Percentiles rank a stretch among this genome's conserved stretches.
Conservation (phyloP, 2,329 filamentous ascomycete species). For the Neofusicoccum ribis region DNA sequence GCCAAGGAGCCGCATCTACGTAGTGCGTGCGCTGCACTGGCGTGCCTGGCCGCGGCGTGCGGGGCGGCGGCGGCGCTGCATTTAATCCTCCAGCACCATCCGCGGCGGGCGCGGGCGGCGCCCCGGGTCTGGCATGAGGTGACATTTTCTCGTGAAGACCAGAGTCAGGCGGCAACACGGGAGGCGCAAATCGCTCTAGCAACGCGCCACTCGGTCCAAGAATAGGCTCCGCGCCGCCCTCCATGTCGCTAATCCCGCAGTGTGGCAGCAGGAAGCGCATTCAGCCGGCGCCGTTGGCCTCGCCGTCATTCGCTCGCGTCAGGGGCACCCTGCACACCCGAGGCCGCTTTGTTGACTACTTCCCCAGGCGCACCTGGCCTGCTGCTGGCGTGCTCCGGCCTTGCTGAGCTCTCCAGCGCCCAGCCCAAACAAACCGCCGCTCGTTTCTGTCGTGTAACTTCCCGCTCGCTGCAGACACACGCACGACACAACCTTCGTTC, state of each 20-base stretch:
- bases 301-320: slow-evolving; percentile 10
- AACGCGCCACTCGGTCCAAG: slow-evolving; percentile 15
- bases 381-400: neutral
- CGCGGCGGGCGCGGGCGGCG: neutral
- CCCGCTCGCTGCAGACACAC: slow-evolving; percentile 7
- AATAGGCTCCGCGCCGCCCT: slow-evolving; percentile 9
- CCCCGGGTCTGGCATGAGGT: slow-evolving; percentile 1
- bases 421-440: slow-evolving; percentile 6
- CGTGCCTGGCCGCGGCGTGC: neutral
- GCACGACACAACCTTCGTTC: slow-evolving; percentile 14
- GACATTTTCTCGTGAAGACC: slow-evolving; percentile 11
- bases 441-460: slow-evolving; percentile 17
- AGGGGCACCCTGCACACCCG: slow-evolving; percentile 8
- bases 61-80: neutral
- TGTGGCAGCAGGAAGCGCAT: neutral
- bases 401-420: neutral
- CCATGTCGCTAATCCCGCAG: slow-evolving; percentile 15
- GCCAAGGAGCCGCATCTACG: no score
- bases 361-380: slow-evolving; percentile 2
- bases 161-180: slow-evolving; percentile 12
- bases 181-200: slow-evolving; percentile 15
- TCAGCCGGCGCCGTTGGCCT: slow-evolving; percentile 9
- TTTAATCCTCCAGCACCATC: neutral
- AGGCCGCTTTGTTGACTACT: slow-evolving; percentile 1
- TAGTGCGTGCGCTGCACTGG: no score